These are phyloP conservation scores for Albophoma yamanashiensis DNA, from an alignment of 2,329 filamentous ascomycete species.

Conservation along the genomic window DNA sequence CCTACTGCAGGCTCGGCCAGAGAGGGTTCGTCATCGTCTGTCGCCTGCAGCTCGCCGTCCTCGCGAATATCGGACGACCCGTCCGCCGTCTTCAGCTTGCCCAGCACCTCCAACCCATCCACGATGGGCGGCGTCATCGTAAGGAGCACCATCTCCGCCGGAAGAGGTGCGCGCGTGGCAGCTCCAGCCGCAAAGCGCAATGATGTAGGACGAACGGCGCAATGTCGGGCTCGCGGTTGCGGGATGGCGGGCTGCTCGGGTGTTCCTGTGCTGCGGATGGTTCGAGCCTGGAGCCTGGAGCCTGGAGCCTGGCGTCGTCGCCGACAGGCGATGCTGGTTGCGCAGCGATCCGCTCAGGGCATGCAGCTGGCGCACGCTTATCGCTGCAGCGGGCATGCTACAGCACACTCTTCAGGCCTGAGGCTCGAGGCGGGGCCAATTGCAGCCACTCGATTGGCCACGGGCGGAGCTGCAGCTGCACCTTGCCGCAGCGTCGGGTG, in stretches of 20 bases:
- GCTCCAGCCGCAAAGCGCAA: not conserved
- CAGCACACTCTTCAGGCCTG: not conserved
- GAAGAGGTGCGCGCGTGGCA: not conserved
- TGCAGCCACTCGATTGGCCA: too few relatives aligned
- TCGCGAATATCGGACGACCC: conserved; percentile 7
- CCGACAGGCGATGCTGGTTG: not conserved
- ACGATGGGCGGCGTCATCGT: conserved; percentile 63
- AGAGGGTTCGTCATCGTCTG: conserved; percentile 31
- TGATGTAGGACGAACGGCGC: not conserved
- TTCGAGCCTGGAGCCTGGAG: too few relatives aligned
- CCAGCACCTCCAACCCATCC: conserved; percentile 41
- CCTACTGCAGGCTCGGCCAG: conserved; percentile 42
- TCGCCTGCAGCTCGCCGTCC: conserved; percentile 5
- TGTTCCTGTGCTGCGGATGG: not conserved
- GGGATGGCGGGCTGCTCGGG: not conserved
- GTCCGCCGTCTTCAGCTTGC: not conserved
- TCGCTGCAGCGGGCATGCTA: not conserved
- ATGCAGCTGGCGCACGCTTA: not conserved
- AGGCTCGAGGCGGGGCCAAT: not conserved
- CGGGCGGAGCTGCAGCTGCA: too few relatives aligned
- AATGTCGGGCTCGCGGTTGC: not conserved
- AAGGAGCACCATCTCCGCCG: conserved; percentile 56
- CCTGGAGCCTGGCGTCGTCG: too few relatives aligned
- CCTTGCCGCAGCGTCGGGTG: not conserved
- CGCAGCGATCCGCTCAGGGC: not conserved